phyloP scores from a whole-genome alignment of 2,329 filamentous ascomycete species.

The Ceratocystis alfenasii region DNA sequence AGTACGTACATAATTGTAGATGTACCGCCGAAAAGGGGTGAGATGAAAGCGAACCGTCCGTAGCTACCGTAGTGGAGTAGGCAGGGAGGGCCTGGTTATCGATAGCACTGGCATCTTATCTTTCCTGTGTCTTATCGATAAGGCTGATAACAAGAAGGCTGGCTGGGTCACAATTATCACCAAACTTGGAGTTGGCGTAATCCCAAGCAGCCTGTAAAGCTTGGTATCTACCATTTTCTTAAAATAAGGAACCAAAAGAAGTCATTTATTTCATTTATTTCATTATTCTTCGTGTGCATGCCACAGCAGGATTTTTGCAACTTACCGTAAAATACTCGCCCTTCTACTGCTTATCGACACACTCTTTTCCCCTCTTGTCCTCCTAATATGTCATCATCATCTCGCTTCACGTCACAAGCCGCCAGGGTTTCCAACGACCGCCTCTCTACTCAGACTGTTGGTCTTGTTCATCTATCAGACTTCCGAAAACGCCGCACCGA shows the following conservation, averaged over 20 bases:
- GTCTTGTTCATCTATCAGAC: conserved; percentile 81
- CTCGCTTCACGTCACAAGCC: conserved; percentile 15
- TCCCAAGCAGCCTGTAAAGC: background rate
- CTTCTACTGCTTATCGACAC: background rate
- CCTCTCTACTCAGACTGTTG: conserved; percentile 76
- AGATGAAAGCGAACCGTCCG: background rate
- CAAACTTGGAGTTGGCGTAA: background rate
- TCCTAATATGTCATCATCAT: conserved; percentile 15
- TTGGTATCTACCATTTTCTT: too few species aligned
- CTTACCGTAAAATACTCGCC: too few species aligned
- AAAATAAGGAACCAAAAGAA: too few species aligned
- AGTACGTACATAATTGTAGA: background rate
- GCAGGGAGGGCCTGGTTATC: background rate
- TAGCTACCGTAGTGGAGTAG: too few species aligned
- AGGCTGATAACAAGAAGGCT: background rate
- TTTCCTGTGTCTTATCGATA: background rate
- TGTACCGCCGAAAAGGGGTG: background rate
- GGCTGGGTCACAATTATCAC: background rate
- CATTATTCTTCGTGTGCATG: background rate
- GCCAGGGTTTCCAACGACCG: conserved; percentile 52
- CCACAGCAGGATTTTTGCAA: too few species aligned
- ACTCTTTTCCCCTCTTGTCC: background rate
- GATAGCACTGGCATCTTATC: background rate
- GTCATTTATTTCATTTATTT: background rate
- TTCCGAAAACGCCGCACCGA: conserved; percentile 93